Base-by-base conservation (phyloP, 2,329 filamentous ascomycete genomes). In the Ascochyta pisi region DNA sequence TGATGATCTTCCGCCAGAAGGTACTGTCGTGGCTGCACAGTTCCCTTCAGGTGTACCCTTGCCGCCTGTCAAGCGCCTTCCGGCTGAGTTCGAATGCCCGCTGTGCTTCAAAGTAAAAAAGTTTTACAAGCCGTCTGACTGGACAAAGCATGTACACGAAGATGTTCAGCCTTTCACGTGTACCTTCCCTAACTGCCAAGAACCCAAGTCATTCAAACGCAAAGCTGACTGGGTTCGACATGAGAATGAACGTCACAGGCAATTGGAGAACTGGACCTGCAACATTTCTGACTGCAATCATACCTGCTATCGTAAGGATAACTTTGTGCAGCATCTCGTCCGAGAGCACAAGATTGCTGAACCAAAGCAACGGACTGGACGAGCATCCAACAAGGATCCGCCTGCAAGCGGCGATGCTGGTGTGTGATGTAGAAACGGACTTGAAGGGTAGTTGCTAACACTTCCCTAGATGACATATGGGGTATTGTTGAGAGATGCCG, bases 171-270 rank as follows among this genome's bases (percentile, higher is more conserved):
- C 93, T 0, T 96, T 96, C 65, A 96, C 91, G 3, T 97, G 93
- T 76, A 96, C 92, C 0, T 96, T 94, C 79, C 86, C 89, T 2
- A 83, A 86, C 46, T 96, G 93, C 71, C 84, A 85, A 8, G 92
- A 96, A 43, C 87, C 90, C 16, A 96, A 96, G 76, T 92, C 91
- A 33, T 97, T 96, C 81, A 96, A 96, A 77, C 86, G 92, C 43
- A 97, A 96, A 76, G 93, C 93, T 13, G 93, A 97, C 72, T 97
- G 93, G 93, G 92, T 96, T 22, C 86, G 93, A 27, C 93, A 97
- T 68, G 93, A 96, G 73, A 96, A 94, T 65, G 93, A 97, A 76
- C 87, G 90, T 24, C 93, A 97, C 72, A 86, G 93, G 23, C 91
- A 96, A 61, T 80, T 96, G 3, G 92, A 96, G 69, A 95, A 91